Evolutionary conservation across 2,329 filamentous ascomycete species (phyloP).

Genomic region (Sporothrix brasiliensis): DNA sequence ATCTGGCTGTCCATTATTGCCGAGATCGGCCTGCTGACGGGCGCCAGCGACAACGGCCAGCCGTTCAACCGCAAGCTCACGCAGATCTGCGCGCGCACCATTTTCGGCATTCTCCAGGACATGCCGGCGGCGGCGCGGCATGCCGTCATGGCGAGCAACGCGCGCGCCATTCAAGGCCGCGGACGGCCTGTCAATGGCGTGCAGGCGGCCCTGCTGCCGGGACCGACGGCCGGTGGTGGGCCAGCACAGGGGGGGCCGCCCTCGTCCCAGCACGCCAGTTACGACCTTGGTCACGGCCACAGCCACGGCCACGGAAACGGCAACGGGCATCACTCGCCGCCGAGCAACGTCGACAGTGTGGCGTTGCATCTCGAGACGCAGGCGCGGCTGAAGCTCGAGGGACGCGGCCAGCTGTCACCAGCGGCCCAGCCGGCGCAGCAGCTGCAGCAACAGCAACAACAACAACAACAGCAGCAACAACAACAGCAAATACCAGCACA

Average conservation of each 20-base stretch:
- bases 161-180: not conserved
- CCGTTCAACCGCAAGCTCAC: conserved; percentile 51
- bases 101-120: conserved; percentile 57
- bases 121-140: conserved; percentile 43
- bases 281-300: conserved; percentile 52
- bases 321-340: conserved; percentile 42
- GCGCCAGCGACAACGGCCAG: conserved; percentile 43
- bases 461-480: not conserved
- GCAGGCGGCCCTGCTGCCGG: not conserved
- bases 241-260: too few species aligned
- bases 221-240: not conserved
- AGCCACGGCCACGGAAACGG: conserved; percentile 48
- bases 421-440: not conserved
- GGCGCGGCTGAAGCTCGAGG: conserved; percentile 32
- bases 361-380: conserved; percentile 35
- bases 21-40: conserved; percentile 55
- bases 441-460: too few species aligned
- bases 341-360: conserved; percentile 52
- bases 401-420: conserved; percentile 19
- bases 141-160: conserved; percentile 25
- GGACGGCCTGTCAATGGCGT: not conserved
- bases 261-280: too few species aligned
- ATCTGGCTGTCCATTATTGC: conserved; percentile 69
- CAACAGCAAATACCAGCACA: not conserved
- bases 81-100: conserved; percentile 55